phyloP scores from a whole-genome alignment of 2,329 filamentous ascomycete genomes.

The Colletotrichum gloeosporioides region DNA sequence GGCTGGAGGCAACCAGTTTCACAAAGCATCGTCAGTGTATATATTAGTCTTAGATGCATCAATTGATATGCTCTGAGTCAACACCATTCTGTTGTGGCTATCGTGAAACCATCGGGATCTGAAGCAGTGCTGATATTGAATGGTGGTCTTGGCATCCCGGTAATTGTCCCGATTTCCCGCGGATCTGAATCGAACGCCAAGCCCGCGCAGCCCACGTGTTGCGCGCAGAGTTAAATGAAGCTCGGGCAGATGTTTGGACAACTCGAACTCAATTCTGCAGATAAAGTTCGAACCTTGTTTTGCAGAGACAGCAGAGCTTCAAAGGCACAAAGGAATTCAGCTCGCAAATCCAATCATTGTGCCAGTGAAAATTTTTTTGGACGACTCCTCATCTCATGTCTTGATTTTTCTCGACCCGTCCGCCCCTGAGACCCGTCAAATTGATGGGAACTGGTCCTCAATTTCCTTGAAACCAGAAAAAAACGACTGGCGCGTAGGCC shows the following conservation, averaged over 20 bases:
- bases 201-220: neutral
- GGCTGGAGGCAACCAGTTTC: constrained; percentile 7
- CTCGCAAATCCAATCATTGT: neutral
- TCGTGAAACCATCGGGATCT: neutral
- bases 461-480: neutral
- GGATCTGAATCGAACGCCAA: neutral
- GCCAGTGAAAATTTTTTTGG: neutral
- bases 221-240: neutral
- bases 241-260: neutral
- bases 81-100: neutral
- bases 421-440: neutral
- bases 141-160: neutral
- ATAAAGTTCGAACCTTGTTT: neutral
- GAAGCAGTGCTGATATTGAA: neutral
- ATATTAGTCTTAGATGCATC: neutral
- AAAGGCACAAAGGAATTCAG: neutral
- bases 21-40: constrained; percentile 11
- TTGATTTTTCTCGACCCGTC: neutral
- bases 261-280: neutral
- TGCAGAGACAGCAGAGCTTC: neutral
- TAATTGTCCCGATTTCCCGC: neutral
- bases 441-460: neutral
- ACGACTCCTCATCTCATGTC: neutral
- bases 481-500: neutral
- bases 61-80: neutral